A percentile compares a stretch with the other conserved stretches of the same genome.
These are phyloP conservation scores for Lophiostoma macrostomum DNA, from an alignment of 495 filamentous ascomycete species.

Conservation along the genomic window DNA sequence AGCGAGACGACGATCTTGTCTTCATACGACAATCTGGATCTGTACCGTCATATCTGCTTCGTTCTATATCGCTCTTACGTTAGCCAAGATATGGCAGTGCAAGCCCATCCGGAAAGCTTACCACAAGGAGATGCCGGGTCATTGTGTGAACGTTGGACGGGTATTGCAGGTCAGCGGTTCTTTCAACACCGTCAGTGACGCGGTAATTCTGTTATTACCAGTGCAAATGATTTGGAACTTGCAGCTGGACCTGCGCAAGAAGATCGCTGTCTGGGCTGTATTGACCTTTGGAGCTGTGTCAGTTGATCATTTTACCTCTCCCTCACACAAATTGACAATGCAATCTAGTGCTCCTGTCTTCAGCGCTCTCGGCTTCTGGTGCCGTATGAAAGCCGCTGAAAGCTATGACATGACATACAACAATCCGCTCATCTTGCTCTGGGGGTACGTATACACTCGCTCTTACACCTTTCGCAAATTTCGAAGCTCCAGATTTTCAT, in stretches of 20 bases:
- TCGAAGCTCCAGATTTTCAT: background rate
- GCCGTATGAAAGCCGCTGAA: background rate
- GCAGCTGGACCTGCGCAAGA: constrained; percentile 16
- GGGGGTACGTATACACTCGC: constrained; percentile 14
- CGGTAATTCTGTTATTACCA: constrained; percentile 17
- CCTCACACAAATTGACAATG: too few relatives aligned
- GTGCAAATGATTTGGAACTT: constrained; percentile 11
- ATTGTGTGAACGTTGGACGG: constrained; percentile 7
- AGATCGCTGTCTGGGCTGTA: constrained; percentile 13
- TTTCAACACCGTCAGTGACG: constrained; percentile 24
- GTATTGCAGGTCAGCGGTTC: constrained; percentile 14
- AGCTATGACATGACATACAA: constrained; percentile 16
- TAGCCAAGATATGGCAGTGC: constrained; percentile 23
- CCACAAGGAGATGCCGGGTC: constrained; percentile 5
- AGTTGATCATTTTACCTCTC: background rate
- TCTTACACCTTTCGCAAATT: background rate
- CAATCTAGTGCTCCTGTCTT: constrained; percentile 13
- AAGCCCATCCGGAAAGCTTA: constrained; percentile 6
- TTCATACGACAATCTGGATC: constrained; percentile 8
- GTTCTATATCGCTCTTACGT: constrained; percentile 14
- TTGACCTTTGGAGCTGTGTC: constrained; percentile 21
- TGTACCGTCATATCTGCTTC: constrained; percentile 10
- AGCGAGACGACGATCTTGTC: constrained; percentile 11
- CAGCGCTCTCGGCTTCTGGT: constrained; percentile 14
- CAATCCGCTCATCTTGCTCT: constrained; percentile 18